Evolutionary conservation across 164 flowering plant genomes (phyloP).

Genomic region (Cinnamomum chago): DNA sequence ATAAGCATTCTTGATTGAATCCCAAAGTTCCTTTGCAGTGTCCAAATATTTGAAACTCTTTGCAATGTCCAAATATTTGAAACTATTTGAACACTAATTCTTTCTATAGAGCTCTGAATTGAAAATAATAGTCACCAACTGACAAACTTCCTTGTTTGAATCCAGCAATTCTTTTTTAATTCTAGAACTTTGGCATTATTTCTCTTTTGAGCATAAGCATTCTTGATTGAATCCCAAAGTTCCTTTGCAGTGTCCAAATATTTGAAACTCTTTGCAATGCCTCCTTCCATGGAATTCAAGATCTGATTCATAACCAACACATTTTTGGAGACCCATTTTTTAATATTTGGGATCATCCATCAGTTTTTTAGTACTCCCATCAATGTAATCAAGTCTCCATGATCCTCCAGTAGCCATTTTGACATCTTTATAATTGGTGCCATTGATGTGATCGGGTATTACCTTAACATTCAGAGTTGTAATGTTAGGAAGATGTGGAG

Average conservation of each 20-base stretch:
- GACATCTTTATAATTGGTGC: not conserved
- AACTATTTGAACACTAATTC: no score
- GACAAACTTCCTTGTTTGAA: not conserved
- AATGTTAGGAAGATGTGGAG: no score
- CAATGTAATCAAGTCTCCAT: not conserved
- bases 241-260: not conserved
- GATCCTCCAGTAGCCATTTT: not conserved
- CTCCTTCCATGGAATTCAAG: not conserved
- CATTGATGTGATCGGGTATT: not conserved
- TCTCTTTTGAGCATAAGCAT: not conserved
- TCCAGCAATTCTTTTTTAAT: not conserved
- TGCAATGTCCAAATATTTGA: no score
- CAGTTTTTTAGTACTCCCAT: not conserved
- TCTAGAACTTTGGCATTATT: not conserved
- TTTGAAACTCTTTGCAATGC: not conserved
- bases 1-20: not conserved
- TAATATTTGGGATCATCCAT: not conserved
- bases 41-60: not conserved
- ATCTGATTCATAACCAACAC: not conserved
- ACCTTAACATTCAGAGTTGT: not conserved
- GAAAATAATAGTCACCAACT: not conserved
- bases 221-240: not conserved
- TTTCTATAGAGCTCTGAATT: no score
- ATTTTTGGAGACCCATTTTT: not conserved
- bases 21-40: not conserved